Evolutionary conservation across 306 rosid species (phyloP).

Genomic region (Erythrophleum fordii): DNA sequence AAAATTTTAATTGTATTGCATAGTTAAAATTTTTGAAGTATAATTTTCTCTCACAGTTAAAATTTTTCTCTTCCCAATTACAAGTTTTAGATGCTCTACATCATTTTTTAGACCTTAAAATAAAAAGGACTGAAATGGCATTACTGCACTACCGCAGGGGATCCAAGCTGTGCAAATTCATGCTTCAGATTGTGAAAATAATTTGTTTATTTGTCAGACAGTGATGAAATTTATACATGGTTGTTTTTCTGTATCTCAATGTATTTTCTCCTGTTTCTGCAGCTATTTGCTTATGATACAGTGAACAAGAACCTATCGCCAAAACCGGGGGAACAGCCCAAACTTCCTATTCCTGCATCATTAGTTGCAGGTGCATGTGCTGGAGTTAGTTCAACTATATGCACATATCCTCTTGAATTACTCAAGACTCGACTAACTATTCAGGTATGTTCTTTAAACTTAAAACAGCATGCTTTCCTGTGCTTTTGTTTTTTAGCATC

Average conservation of each 20-base stretch:
- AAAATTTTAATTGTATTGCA: no score
- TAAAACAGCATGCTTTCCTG: neutral
- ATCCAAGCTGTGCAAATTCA: neutral
- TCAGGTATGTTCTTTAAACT: constrained; percentile 60
- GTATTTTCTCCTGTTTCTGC: constrained; percentile 46
- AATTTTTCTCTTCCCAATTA: no score
- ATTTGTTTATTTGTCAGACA: constrained; percentile 1
- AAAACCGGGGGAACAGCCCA: constrained; percentile 77
- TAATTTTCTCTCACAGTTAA: no score
- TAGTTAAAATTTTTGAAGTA: no score
- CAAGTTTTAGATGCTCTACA: no score
- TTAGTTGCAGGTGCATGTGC: constrained; percentile 98
- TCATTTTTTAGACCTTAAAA: no score
- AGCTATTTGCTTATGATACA: constrained; percentile 95
- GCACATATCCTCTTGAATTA: constrained; percentile 92
- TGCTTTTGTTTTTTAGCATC: constrained; percentile 22
- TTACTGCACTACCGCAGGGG: no score
- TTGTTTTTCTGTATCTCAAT: constrained; percentile 36
- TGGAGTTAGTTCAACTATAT: constrained; percentile 91
- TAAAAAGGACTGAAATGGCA: no score
- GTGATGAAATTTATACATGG: constrained; percentile 1
- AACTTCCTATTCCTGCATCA: constrained; percentile 81
- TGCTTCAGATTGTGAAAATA: constrained; percentile 18
- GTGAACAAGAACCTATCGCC: constrained; percentile 80
- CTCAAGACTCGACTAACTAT: constrained; percentile 92